Percentiles rank a stretch among this genome's conserved stretches.
Conservation (phyloP, 2,329 filamentous ascomycete species). For the Xylaria sp. region DNA sequence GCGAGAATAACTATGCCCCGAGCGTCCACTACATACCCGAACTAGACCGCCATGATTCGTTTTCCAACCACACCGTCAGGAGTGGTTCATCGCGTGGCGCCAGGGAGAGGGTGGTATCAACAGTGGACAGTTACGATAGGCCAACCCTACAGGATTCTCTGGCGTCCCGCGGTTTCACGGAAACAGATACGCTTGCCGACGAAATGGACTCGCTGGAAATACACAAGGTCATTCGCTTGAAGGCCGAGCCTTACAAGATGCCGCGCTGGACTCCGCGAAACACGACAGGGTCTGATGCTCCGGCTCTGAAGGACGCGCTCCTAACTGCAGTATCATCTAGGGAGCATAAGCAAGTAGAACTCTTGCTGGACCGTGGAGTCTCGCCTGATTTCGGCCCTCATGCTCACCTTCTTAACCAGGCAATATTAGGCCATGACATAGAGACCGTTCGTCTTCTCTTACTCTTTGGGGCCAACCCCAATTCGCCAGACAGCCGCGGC, state of each 20-base stretch:
- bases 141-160: constrained; percentile 19
- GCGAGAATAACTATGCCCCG: constrained; percentile 13
- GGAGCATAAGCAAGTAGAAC: constrained; percentile 60
- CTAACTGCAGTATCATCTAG: constrained; percentile 57
- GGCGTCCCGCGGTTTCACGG: constrained; percentile 24
- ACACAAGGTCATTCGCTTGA: constrained; percentile 50
- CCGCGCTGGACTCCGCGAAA: constrained; percentile 56
- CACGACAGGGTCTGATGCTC: constrained; percentile 44
- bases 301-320: constrained; percentile 51
- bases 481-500: constrained; percentile 51
- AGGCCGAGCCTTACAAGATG: constrained; percentile 53
- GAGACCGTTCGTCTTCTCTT: constrained; percentile 60
- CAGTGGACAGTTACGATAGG: constrained; percentile 18
- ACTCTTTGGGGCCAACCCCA: constrained; percentile 60
- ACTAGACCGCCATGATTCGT: constrained; percentile 25
- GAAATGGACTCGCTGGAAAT: constrained; percentile 35
- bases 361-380: constrained; percentile 61
- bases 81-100: constrained; percentile 17
- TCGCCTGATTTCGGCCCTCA: constrained; percentile 52
- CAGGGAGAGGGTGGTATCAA: constrained; percentile 24
- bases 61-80: constrained; percentile 26
- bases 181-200: constrained; percentile 39
- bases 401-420: constrained; percentile 54
- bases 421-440: constrained; percentile 52
- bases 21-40: constrained; percentile 16